phyloP scores from a whole-genome alignment of 2,329 filamentous ascomycete genomes.

The Fusarium keratoplasticum region DNA sequence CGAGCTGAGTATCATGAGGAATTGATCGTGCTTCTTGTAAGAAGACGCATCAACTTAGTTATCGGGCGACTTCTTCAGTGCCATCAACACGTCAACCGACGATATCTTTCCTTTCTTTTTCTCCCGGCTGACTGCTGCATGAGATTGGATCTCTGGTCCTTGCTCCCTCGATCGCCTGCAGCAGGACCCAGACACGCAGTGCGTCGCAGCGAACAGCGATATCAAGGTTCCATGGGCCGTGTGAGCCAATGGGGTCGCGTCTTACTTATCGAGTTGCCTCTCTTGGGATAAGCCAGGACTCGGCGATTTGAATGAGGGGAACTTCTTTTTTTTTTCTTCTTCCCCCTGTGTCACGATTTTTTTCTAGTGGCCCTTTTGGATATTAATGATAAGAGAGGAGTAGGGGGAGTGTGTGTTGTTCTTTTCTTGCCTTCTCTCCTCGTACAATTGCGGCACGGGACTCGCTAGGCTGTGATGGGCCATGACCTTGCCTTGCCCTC shows the following conservation, averaged over 20 bases:
- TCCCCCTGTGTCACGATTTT: conserved; percentile 18
- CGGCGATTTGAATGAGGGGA: not conserved
- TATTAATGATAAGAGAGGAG: not conserved
- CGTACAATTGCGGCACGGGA: not conserved
- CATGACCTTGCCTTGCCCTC: not conserved
- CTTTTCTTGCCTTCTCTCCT: conserved; percentile 4
- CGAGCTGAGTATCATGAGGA: not conserved
- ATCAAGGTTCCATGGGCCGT: conserved; percentile 11
- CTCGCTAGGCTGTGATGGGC: not conserved
- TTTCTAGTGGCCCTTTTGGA: not conserved
- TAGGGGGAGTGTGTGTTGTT: not conserved
- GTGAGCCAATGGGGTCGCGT: conserved; percentile 16
- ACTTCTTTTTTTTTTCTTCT: conserved; percentile 12
- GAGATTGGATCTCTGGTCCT: conserved; percentile 24
- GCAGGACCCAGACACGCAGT: conserved; percentile 9
- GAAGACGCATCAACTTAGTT: not conserved
- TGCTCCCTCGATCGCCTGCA: conserved; percentile 33
- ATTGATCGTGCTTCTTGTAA: not conserved
- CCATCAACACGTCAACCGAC: not conserved
- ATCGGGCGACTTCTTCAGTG: rapidly evolving
- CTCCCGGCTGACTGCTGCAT: conserved; percentile 14
- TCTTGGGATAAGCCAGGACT: conserved; percentile 32
- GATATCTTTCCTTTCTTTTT: not conserved
- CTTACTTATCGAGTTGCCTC: conserved; percentile 35
- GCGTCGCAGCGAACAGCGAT: conserved; percentile 26